These are phyloP conservation scores for Davidsoniella eucalypti DNA, from an alignment of 2,329 filamentous ascomycete species.

Conservation along the genomic window DNA sequence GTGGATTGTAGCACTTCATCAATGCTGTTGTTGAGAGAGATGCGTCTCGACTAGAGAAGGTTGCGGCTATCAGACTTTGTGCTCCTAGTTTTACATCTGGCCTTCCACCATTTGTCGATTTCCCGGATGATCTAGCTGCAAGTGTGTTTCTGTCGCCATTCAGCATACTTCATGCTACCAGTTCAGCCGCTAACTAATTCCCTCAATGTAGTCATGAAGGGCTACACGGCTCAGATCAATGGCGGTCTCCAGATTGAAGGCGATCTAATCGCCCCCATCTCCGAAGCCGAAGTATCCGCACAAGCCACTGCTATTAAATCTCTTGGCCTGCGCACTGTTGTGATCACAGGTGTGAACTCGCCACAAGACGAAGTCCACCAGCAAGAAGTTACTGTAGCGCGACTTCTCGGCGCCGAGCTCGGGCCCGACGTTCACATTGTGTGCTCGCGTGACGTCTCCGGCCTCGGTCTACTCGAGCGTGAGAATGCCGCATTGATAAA, in stretches of 20 bases:
- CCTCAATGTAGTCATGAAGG: conserved; percentile 13
- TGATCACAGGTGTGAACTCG: conserved; percentile 40
- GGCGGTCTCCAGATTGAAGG: conserved; percentile 16
- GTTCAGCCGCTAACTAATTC: neutral
- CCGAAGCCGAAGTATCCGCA: conserved; percentile 10
- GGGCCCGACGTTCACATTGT: conserved; percentile 18
- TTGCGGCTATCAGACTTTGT: conserved; percentile 38
- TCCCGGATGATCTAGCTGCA: conserved; percentile 28
- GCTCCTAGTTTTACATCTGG: conserved; percentile 27
- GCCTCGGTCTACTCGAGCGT: conserved; percentile 27
- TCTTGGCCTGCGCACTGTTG: conserved; percentile 25
- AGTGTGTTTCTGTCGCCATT: neutral
- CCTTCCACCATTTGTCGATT: conserved; percentile 35
- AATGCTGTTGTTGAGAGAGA: conserved; percentile 42
- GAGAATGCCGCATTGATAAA: conserved; percentile 39
- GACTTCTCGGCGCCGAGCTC: conserved; percentile 22
- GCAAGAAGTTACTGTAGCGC: conserved; percentile 34
- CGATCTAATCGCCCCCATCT: conserved; percentile 13
- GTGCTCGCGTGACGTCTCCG: conserved; percentile 22
- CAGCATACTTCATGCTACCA: neutral
- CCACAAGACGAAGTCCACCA: conserved; percentile 36
- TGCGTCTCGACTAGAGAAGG: conserved; percentile 27
- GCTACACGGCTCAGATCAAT: conserved; percentile 14
- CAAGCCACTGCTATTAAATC: conserved; percentile 15
- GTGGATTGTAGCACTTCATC: conserved; percentile 29